Evolutionary conservation across 2,329 filamentous ascomycete genomes (phyloP), one percentile per base, ranked within the genome.

Genomic region (Penicillium hordei): DNA sequence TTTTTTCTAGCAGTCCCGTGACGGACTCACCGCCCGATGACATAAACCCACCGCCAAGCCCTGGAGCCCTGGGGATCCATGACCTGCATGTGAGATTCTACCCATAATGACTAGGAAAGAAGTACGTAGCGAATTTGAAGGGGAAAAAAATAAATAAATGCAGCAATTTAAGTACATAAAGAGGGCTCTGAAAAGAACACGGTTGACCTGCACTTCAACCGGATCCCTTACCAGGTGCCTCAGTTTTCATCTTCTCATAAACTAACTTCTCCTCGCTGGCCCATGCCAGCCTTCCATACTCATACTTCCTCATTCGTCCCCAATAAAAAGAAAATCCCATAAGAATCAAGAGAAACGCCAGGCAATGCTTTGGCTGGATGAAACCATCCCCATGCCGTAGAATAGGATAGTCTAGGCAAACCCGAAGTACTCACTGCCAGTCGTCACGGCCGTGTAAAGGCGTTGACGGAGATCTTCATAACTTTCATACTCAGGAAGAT

Each of bases 401-500:
- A 53, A 27, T 23, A 45, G 19, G 36, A 58, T 48, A 55, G 34
- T 68, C 81, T 89, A 97, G 68, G 94, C 93, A 77, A 99, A 97
- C 61, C 94, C 94, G 76, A 99, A 99, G 75, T 88, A 97, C 75
- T 97, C 93, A 79, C 92, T 94, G 67, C 94, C 94, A 65, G 93
- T 89, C n/a, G 94, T 99, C 76, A 99, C 97, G 62, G 94, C 94
- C 66, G 93, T 97, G 75, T 95, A 88, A 59, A 99, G 79, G 72
- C 94, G 92, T 69, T 90, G 87, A 62, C 94, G 88, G 60, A 99
- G 85, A 66, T 85, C 83, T 70, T 99, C 94, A 76, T 99, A 99
- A 74, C 87, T 95, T 71, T 97, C 94, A 73, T 99, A 99, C 79
- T 99, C 94, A 42, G 94, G 94, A 66, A 99, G 86, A 80, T 99